These are phyloP conservation scores for Funneliformis caledonium DNA, from an alignment of 371 early-diverging fungal genomes.

Conservation along the genomic window DNA sequence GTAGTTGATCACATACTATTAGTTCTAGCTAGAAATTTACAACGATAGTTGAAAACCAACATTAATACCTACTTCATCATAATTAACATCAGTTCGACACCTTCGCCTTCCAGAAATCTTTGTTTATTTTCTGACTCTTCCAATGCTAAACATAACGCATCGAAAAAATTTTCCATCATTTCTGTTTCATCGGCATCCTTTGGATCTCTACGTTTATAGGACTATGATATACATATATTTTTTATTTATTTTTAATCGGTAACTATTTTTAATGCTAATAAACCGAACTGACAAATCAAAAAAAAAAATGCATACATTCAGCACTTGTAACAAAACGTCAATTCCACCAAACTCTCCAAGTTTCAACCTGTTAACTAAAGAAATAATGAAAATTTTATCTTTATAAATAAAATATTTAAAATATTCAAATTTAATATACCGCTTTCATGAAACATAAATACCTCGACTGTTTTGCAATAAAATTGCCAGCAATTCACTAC, in stretches of 20 bases:
- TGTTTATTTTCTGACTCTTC: conserved; percentile 67
- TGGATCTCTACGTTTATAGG: conserved; percentile 80
- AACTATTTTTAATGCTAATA: neutral
- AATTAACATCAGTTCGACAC: conserved; percentile 90
- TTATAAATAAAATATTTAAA: neutral
- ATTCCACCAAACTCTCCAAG: conserved; percentile 70
- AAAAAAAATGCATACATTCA: conserved; percentile 54
- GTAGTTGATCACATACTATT: neutral
- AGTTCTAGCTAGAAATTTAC: neutral
- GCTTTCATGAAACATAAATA: conserved; percentile 40
- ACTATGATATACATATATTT: conserved; percentile 39
- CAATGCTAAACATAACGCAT: conserved; percentile 71
- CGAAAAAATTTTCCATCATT: conserved; percentile 89
- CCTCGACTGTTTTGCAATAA: conserved; percentile 76
- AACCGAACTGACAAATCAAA: neutral
- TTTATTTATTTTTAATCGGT: neutral
- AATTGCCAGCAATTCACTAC: conserved; percentile 85
- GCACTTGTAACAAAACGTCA: conserved; percentile 69
- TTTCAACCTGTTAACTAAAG: conserved; percentile 65
- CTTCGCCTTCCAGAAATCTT: conserved; percentile 81
- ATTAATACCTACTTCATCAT: conserved; percentile 68
- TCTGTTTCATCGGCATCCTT: conserved; percentile 84
- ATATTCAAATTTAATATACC: neutral
- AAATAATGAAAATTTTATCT: neutral
- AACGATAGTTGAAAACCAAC: conserved; percentile 4